Percentiles rank a stretch among this genome's conserved stretches.
These are phyloP conservation scores for Litsea cubeba DNA, from an alignment of 164 flowering plant species.

Conservation along the genomic window DNA sequence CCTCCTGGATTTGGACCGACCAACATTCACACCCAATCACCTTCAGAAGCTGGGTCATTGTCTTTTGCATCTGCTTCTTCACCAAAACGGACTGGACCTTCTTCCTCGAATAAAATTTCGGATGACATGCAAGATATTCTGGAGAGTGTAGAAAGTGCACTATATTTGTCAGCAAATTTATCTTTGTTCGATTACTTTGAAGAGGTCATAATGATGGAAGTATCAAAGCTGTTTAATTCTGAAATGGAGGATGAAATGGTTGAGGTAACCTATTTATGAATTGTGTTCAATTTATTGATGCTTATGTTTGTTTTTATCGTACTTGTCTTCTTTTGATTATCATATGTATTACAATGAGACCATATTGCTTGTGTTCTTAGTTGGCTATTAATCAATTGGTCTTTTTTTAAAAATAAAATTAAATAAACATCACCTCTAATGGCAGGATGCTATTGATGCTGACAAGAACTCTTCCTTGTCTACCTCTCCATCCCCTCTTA, in stretches of 20 bases:
- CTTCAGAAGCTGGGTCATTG: constrained; percentile 15
- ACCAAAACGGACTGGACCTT: constrained; percentile 5
- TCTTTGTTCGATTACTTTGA: constrained; percentile 36
- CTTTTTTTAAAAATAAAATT: neutral
- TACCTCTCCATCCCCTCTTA: constrained; percentile 3
- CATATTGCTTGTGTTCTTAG: neutral
- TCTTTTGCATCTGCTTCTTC: constrained; percentile 10
- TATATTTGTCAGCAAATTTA: constrained; percentile 37
- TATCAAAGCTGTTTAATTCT: constrained; percentile 18
- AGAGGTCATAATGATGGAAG: constrained; percentile 45
- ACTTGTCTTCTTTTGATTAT: neutral
- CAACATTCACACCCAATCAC: constrained; percentile 12
- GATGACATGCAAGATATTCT: constrained; percentile 28
- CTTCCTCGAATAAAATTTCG: constrained; percentile 1
- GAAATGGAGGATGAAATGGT: constrained; percentile 8
- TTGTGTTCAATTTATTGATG: neutral
- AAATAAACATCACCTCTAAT: neutral
- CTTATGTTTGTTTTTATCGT: no score
- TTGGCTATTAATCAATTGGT: neutral
- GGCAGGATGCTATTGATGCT: constrained; percentile 30
- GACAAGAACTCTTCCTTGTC: constrained; percentile 6
- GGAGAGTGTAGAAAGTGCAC: constrained; percentile 45
- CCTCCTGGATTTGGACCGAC: constrained; percentile 56
- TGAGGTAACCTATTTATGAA: constrained; percentile 26
- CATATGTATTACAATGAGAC: neutral